These are phyloP conservation scores for Galeopsis tetrahit DNA, from an alignment of 257 asterid species.

Conservation along the genomic window DNA sequence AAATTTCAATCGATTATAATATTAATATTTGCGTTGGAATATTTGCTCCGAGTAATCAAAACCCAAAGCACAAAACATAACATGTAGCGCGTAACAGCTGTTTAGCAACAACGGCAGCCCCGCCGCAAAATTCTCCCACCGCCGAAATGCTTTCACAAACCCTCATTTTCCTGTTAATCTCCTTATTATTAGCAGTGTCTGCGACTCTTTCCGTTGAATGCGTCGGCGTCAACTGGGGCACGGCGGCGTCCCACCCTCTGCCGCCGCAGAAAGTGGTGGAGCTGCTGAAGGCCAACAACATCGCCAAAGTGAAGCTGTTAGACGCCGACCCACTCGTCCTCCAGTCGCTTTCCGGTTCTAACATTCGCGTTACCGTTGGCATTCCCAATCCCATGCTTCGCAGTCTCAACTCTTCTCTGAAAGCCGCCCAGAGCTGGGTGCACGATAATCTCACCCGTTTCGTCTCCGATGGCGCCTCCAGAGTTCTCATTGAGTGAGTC, in stretches of 20 bases:
- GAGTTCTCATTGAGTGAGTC: slow-evolving; percentile 70
- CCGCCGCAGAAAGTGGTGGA: slow-evolving; percentile 77
- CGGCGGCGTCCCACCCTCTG: slow-evolving; percentile 75
- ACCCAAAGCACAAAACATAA: slow-evolving; percentile 31
- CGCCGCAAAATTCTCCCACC: slow-evolving; percentile 17
- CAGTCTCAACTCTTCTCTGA: slow-evolving; percentile 64
- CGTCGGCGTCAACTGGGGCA: slow-evolving; percentile 91
- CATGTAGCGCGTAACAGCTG: slow-evolving; percentile 35
- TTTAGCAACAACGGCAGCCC: slow-evolving; percentile 20
- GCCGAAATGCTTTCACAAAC: slow-evolving; percentile 39
- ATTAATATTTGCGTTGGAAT: background rate
- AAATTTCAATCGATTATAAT: too few species aligned
- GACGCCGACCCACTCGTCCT: slow-evolving; percentile 73
- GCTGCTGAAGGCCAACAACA: slow-evolving; percentile 67
- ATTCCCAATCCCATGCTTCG: slow-evolving; percentile 83
- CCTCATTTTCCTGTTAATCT: slow-evolving; percentile 25
- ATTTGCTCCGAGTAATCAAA: background rate
- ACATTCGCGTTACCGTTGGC: slow-evolving; percentile 69
- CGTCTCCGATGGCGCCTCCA: slow-evolving; percentile 55
- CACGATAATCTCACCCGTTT: slow-evolving; percentile 87
- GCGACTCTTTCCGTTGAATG: slow-evolving; percentile 36
- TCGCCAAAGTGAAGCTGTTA: slow-evolving; percentile 66
- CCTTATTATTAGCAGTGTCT: slow-evolving; percentile 17
- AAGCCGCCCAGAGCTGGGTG: slow-evolving; percentile 85
- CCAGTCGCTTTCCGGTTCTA: slow-evolving; percentile 67